Evolutionary conservation across 352 stramenopile species (phyloP), one percentile per base, ranked within the genome.

Genomic region (Phytophthora citricola): DNA sequence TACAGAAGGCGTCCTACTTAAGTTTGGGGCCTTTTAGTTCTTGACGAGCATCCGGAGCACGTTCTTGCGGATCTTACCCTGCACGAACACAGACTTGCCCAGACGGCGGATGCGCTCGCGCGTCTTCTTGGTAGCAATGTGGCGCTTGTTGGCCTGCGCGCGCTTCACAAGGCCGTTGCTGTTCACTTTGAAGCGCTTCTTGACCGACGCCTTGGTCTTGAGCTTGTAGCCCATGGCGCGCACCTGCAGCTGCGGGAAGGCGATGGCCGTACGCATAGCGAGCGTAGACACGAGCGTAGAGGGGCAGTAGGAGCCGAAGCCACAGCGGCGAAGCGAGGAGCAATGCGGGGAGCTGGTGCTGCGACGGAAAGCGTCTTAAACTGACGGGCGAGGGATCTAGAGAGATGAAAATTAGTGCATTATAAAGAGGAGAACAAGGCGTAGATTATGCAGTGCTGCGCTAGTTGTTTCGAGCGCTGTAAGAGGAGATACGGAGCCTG

Each of bases 121-220:
- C 41, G 78, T 92, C 80, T 94, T 94, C 69, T 94, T 92, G 31
- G 86, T 94, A 22, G 83, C 84, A 62, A 94, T 89, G 71, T 94
- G 86, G 64, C 86, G 81, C 81, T 94, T 94, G 72, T 90, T 90
- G 64, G 83, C 80, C 65, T 92, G 82, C 27, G 78, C 73, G 58
- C 86, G 83, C 79, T 92, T 92, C 15, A 94, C 83, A 55, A 91
- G 69, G 6, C 86, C 86, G 62, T 94, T 94, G 59, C 57, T 67
- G 71, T 94, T 94, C 39, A 94, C 83, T 49, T 81, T 84, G 73
- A 94, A 94, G 69, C 86, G 86, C 71, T 94, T 94, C 73, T 94
- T 94, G 22, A 94, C 85, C 10, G 83, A 62, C 51, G 85, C 81
- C 73, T 92, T 94, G 36, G 76, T 85, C 79, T 92, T 92, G 71